phyloP scores from a whole-genome alignment of 345 rosid genomes.

The Pugionium cornutum region DNA sequence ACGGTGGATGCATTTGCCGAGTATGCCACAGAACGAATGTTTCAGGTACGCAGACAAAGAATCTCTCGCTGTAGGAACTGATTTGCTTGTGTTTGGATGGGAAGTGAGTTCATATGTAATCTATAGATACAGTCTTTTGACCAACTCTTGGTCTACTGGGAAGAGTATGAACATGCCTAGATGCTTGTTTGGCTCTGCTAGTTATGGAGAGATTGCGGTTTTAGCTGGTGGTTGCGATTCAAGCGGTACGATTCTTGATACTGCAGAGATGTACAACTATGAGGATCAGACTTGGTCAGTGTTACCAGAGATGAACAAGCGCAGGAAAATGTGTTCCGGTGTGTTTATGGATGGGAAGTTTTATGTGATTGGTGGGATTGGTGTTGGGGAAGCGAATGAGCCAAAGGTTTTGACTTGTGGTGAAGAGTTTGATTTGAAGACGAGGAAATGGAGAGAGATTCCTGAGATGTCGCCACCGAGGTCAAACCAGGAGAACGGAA shows the following conservation, averaged over 20 bases:
- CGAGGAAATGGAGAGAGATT: constrained; percentile 58
- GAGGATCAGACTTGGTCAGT: constrained; percentile 58
- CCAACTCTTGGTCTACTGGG: constrained; percentile 55
- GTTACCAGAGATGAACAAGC: constrained; percentile 63
- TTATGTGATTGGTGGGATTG: constrained; percentile 75
- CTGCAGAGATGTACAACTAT: constrained; percentile 69
- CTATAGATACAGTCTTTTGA: constrained; percentile 55
- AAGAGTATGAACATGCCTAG: constrained; percentile 58
- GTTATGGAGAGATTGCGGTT: constrained; percentile 62
- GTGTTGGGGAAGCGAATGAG: constrained; percentile 41
- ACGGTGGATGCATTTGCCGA: constrained; percentile 73
- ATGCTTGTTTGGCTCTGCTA: constrained; percentile 78
- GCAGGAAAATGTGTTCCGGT: constrained; percentile 78
- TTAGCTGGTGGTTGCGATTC: constrained; percentile 81
- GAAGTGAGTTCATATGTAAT: constrained; percentile 47
- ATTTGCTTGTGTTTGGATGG: constrained; percentile 66
- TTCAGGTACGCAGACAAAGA: constrained; percentile 63
- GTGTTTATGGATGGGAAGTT: constrained; percentile 82
- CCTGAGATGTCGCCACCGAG: constrained; percentile 61
- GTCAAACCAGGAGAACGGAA: constrained; percentile 26
- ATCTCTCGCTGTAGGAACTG: constrained; percentile 64
- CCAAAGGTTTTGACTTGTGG: constrained; percentile 48
- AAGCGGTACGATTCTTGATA: constrained; percentile 50
- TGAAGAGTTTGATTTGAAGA: constrained; percentile 68
- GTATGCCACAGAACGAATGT: constrained; percentile 54